Evolutionary conservation across 2,329 filamentous ascomycete species (phyloP).

Genomic region (Graphiopsis chlorocephala): DNA sequence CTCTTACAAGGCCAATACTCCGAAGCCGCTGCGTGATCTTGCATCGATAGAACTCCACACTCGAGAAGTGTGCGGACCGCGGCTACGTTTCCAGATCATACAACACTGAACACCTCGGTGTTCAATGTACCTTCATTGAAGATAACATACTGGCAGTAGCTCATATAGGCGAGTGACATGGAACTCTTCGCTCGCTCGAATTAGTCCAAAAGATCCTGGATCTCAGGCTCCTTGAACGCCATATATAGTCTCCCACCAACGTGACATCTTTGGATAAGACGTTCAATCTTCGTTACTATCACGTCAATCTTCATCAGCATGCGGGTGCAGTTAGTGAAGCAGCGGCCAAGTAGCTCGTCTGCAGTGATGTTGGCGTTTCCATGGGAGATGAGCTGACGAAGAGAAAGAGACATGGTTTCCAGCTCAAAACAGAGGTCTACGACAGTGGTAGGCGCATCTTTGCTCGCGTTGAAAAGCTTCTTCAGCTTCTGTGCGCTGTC

Average conservation of each 20-base stretch:
- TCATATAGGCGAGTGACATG: background rate
- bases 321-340: background rate
- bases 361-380: background rate
- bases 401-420: constrained; percentile 3
- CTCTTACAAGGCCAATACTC: background rate
- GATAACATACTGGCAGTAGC: background rate
- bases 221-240: constrained; percentile 13
- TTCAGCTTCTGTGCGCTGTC: constrained; percentile 16
- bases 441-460: constrained; percentile 7
- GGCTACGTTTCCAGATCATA: background rate
- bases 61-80: background rate
- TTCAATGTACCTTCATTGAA: background rate
- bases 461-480: constrained; percentile 13
- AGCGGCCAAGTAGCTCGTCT: constrained; percentile 5
- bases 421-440: background rate
- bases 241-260: constrained; percentile 2
- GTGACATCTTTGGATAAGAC: background rate
- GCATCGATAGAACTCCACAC: background rate
- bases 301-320: background rate
- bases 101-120: background rate
- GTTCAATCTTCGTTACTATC: background rate
- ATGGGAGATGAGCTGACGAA: background rate
- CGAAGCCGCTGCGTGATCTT: background rate
- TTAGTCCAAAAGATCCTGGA: constrained; percentile 8
- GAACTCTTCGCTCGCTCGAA: constrained; percentile 16